Base-by-base conservation (phyloP, 2,329 filamentous ascomycete species). In the Cladosporium sp. region DNA sequence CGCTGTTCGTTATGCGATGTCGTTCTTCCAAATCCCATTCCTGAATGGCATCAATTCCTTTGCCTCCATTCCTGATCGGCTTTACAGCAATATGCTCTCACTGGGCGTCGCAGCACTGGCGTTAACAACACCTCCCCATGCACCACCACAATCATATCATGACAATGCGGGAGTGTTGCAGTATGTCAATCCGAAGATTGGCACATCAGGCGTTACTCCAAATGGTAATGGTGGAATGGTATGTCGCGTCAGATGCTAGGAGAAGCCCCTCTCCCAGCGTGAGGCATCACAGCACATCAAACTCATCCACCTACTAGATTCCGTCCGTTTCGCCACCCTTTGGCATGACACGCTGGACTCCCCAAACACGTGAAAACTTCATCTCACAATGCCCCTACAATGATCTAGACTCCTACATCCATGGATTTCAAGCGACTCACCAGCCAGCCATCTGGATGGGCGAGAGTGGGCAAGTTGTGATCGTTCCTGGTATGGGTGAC, bases 391-490 rank as follows among this genome's bases (percentile, higher is more conserved):
- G 76, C 13, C 76, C 77, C 0, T 80, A 80, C 63, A 70, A 75
- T 22, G 74, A 78, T 52, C 60, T 70, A 13, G 77, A 80, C 57
- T 58, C 62, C 0, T 72, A 72, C 22, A 72, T 79, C 8, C 78
- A 80, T 58, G 77, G 78, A 0, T 79, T 80, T 56, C 77, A 80
- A 62, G 77, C 77, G 8, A 79, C 77, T 1, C 77, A 80, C 56
- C 77, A 80, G 60, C 78, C 78, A 0, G 78, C 78, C 0, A 80
- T 80, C n/a, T 79, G 78, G 77, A 80, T 80, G 76, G 78, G 77
- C 3, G 77, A 80, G 62, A 70, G 74, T 10, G 77, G 78, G 6
- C 77, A 79, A 62, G 69, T 77, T 1, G 73, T 78, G 3, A 45
- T 80, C 3, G 70, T 66, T 37, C 73, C 77, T 0, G 75, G 77